These are phyloP conservation scores for Termitomyces sp. DNA, from an alignment of 768 basidiomycete genomes.

Conservation along the genomic window DNA sequence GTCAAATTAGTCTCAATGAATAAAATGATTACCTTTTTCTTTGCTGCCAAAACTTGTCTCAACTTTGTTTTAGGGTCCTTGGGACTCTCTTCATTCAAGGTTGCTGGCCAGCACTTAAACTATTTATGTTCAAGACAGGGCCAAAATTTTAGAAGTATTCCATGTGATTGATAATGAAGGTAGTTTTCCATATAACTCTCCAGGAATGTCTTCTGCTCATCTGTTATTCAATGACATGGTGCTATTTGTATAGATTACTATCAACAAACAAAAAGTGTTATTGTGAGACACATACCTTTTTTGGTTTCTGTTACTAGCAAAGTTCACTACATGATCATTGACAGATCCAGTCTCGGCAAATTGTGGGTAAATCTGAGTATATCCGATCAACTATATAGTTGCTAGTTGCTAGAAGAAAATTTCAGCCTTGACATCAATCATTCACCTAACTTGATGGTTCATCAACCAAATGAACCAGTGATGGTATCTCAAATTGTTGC, in stretches of 20 bases:
- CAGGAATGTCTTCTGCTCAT: not conserved
- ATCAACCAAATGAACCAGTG: no score
- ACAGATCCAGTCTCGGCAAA: not conserved
- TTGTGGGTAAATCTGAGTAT: no score
- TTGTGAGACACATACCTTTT: not conserved
- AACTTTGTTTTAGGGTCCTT: not conserved
- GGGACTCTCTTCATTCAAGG: not conserved
- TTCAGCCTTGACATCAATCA: not conserved
- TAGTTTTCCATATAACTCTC: not conserved
- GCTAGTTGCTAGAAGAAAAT: not conserved
- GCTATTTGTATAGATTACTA: not conserved
- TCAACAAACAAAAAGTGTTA: no score
- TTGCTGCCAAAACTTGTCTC: not conserved
- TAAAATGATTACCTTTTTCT: not conserved
- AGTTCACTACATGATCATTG: no score
- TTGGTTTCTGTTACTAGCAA: not conserved
- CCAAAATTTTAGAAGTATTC: not conserved
- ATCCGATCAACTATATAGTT: constrained; percentile 1
- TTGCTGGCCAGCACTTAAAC: not conserved
- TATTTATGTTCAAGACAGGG: not conserved
- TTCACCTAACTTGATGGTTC: not conserved
- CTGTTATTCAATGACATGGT: not conserved
- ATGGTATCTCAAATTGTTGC: not conserved
- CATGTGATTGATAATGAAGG: not conserved
- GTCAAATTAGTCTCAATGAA: not conserved